phyloP scores from a whole-genome alignment of 441 rosid species.

The Rhodomyrtus psidioides region DNA sequence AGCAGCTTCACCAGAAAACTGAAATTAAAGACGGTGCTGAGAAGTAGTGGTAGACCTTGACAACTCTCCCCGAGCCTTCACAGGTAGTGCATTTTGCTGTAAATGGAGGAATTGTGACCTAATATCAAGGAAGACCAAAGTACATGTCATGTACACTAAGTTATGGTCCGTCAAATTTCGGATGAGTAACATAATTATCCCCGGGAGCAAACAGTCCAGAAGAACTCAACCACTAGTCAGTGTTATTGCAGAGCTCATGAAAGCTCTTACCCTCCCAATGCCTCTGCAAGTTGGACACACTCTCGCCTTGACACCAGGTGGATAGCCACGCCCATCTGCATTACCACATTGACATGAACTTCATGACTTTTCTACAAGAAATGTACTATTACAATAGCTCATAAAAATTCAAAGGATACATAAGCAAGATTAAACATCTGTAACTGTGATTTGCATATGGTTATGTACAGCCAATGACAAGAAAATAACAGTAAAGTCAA shows the following conservation, averaged over 20 bases:
- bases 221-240: conserved; percentile 9
- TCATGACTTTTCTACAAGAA: neutral
- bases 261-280: conserved; percentile 58
- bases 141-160: neutral
- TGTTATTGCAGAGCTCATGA: conserved; percentile 3
- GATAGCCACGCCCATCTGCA: conserved; percentile 80
- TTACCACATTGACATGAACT: conserved; percentile 8
- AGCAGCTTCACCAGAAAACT: conserved; percentile 1
- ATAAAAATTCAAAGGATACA: neutral
- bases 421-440: neutral
- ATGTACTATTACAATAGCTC: neutral
- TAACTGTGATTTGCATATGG: neutral
- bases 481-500: neutral
- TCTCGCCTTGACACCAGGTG: conserved; percentile 44
- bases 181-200: neutral
- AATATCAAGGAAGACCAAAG: conserved; percentile 12
- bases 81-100: conserved; percentile 67
- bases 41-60: conserved; percentile 45
- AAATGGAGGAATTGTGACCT: conserved; percentile 95
- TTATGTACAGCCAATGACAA: neutral
- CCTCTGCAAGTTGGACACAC: conserved; percentile 82
- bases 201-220: conserved; percentile 8
- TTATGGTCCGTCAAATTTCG: neutral
- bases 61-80: conserved; percentile 58
- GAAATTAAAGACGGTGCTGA: neutral